Base-by-base conservation (phyloP, 192 early-diverging fungal species). In the Podila minutissima region DNA sequence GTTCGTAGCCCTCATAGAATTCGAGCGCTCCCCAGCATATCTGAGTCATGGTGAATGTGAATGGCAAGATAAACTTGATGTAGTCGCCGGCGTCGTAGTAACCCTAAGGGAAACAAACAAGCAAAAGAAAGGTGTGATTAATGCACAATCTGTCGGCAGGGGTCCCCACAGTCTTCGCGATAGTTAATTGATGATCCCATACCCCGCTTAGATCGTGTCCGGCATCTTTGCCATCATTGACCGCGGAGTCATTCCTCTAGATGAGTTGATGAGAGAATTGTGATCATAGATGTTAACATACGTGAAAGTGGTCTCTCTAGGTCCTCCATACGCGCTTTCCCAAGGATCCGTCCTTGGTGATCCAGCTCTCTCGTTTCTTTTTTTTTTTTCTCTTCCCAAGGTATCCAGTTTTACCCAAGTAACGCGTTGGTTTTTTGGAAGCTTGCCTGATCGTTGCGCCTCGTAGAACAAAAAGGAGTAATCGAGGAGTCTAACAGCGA, bases 21-120 rank as follows among this genome's bases (percentile, higher is more conserved):
- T 88, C 87, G 41, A 88, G 71, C 33, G 64, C 89, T 3, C 89
- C 87, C 79, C 88, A 90, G 9, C 85, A 64, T 15, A 88, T 59
- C 26, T 84, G 66, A 5, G 86, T 65, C 41, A 90, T 33, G 11
- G 83, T 70, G 35, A 87, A 83, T 0, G 86, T 84, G 50, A 88
- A 59, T 29, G 89, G 89, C 13, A 86, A 81, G 5, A 83, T 85
- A 63, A 90, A 90, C 69, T 89, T 90, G 26, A 90, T 35, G 59
- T 89, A 87, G 72, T 90, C 87, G 33, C 88, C 85, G 13, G 85
- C 85, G 57, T 86, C 85, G 65, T 79, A 86, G 66, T 84, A 86
- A 5, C 85, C 83, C 66, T 78, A 50, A 13, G 4, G 35, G 35
- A 37, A 37, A 3, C 4, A 46, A 17, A 46, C 3, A 46, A 46